phyloP scores from a whole-genome alignment of 495 filamentous ascomycete species.

The Rhypophila decipiens region DNA sequence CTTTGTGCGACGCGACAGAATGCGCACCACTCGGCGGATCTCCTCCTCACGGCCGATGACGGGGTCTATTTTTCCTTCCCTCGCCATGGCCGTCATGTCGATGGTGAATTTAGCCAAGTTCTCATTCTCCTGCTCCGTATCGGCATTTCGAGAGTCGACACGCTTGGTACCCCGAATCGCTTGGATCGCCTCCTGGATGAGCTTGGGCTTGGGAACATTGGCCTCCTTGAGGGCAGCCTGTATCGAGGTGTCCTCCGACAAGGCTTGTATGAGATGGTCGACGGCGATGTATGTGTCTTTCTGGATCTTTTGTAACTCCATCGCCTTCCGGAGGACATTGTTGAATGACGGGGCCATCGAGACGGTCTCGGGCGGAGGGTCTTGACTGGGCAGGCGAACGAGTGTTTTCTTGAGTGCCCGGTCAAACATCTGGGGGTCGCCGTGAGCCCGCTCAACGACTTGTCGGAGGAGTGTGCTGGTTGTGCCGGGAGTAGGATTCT shows the following conservation, averaged over 20 bases:
- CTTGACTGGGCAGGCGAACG: conserved; percentile 86
- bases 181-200: conserved; percentile 80
- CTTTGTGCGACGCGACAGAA: conserved; percentile 90
- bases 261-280: conserved; percentile 81
- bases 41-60: conserved; percentile 98
- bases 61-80: conserved; percentile 96
- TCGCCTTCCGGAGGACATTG: conserved; percentile 73
- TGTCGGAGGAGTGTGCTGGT: conserved; percentile 78
- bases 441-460: conserved; percentile 88
- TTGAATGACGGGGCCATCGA: conserved; percentile 72
- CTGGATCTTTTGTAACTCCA: conserved; percentile 90
- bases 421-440: conserved; percentile 83
- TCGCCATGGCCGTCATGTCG: conserved; percentile 89
- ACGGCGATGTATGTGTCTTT: conserved; percentile 92
- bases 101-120: conserved; percentile 96
- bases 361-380: conserved; percentile 84
- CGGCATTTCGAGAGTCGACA: conserved; percentile 92
- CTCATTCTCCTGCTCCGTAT: conserved; percentile 83
- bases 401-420: conserved; percentile 83
- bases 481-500: conserved; percentile 53
- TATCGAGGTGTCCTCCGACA: conserved; percentile 72
- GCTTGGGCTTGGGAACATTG: conserved; percentile 85
- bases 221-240: conserved; percentile 70
- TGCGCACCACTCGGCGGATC: conserved; percentile 87
- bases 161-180: conserved; percentile 84